These are phyloP conservation scores for Sherardia arvensis DNA, from an alignment of 257 asterid species.

Conservation along the genomic window DNA sequence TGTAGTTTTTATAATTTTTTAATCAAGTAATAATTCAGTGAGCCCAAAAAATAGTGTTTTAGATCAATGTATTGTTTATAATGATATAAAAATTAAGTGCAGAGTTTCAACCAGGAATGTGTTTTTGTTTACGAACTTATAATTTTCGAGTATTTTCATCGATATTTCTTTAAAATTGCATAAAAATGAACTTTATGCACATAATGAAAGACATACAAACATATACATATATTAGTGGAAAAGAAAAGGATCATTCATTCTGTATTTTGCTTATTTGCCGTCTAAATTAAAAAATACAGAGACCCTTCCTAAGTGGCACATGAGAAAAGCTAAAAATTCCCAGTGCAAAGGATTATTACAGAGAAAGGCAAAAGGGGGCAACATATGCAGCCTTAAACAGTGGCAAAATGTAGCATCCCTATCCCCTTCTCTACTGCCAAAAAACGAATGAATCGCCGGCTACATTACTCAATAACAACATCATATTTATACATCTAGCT, in stretches of 20 bases:
- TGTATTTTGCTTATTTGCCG: no score
- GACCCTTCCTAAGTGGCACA: neutral
- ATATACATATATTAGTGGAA: neutral
- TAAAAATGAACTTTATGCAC: no score
- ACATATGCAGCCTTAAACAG: neutral
- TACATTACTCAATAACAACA: neutral
- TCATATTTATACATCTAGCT: neutral
- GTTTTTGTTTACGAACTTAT: no score
- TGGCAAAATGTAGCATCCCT: neutral
- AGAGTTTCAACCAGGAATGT: no score
- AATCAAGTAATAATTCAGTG: no score
- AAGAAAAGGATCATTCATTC: neutral
- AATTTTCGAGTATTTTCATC: no score
- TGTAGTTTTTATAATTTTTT: no score
- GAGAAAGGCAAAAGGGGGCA: neutral
- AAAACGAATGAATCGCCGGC: neutral
- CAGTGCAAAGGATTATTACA: neutral
- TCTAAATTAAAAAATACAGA: neutral
- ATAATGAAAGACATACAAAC: neutral
- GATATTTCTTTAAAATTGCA: no score
- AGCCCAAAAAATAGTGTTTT: no score
- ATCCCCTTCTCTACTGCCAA: neutral
- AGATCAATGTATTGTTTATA: no score
- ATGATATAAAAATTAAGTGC: no score
- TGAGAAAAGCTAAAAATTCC: neutral